Base-by-base conservation (phyloP, 257 asterid genomes). In the Jacaranda copaia region DNA sequence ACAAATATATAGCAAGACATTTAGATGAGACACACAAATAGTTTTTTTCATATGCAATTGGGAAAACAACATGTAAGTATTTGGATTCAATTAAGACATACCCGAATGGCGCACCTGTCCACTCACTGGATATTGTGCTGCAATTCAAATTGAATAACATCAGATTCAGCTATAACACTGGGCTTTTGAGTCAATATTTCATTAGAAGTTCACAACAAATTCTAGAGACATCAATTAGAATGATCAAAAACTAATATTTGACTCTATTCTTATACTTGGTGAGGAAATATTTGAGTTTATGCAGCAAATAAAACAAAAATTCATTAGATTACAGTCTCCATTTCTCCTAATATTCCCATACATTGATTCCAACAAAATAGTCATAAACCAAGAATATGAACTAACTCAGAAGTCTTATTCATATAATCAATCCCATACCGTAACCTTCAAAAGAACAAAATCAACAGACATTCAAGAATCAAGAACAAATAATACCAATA, bases 31-130 rank as follows among this genome's bases (percentile, higher is more conserved):
- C 39, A 59, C 35, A 14, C 19, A 13, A 39, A 62, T 11, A 5
- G 39, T 8, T 48, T 19, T 15, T 42, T 36, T 9, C 7, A 59
- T 71, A 43, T 19, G 51, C 51, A 46, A 61, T 68, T 49, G 8
- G 8, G 15, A 39, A 52, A 82, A 43, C 66, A 76, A 75, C 42
- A 20, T n/a, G 19, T 13, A 43, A 63, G 42, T 38, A 72, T 19
- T 55, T 40, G 42, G 32, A 39, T 70, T 68, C 53, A 51, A 73
- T 46, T 6, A 60, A 60, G 52, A 79, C 92, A 75, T 92, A 94
- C 97, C 98, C 98, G 63, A 92, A 94, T 7, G 98, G 98, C 14
- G 98, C 86, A 77, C 98, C 97, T 76, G 90, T 96, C 84, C 89
- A 83, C 42, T 94, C 93, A 69, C 87, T 80, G 25, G 96, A 88